phyloP scores from a whole-genome alignment of 2,329 filamentous ascomycete genomes.

The Moelleriella libera region DNA sequence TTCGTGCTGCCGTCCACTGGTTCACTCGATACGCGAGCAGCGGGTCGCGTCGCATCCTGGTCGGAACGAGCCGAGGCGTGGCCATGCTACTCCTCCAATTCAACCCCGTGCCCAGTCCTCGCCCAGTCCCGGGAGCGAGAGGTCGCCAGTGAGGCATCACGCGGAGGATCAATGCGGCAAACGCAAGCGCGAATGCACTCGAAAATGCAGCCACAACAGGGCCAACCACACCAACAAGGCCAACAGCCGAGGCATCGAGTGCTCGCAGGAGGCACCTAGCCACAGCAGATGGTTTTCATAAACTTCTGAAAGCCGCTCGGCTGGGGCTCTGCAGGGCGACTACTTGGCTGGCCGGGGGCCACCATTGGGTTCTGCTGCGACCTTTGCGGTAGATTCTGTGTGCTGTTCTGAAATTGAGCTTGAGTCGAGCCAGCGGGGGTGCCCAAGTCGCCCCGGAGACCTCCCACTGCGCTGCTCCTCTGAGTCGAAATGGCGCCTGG shows the following conservation, averaged over 20 bases:
- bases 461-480: constrained; percentile 62
- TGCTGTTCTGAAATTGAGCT: constrained; percentile 93
- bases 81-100: too few species aligned
- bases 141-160: too few species aligned
- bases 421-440: constrained; percentile 85
- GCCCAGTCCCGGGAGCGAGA: too few species aligned
- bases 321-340: constrained; percentile 52
- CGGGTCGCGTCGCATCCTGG: too few species aligned
- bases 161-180: too few species aligned
- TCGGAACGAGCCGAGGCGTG: too few species aligned
- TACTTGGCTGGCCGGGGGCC: constrained; percentile 35
- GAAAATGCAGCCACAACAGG: background rate
- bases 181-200: too few species aligned
- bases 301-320: constrained; percentile 81
- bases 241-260: constrained; percentile 4
- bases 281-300: constrained; percentile 86
- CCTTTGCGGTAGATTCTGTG: constrained; percentile 64
- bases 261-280: constrained; percentile 29
- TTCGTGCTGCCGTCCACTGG: too few species aligned
- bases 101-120: too few species aligned
- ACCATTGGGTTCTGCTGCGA: constrained; percentile 47
- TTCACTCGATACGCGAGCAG: too few species aligned
- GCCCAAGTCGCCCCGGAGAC: constrained; percentile 54
- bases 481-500: constrained; percentile 60
- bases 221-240: too few species aligned